These are phyloP conservation scores for Epichloe amarillans DNA, from an alignment of 2,329 filamentous ascomycete genomes.

Conservation along the genomic window DNA sequence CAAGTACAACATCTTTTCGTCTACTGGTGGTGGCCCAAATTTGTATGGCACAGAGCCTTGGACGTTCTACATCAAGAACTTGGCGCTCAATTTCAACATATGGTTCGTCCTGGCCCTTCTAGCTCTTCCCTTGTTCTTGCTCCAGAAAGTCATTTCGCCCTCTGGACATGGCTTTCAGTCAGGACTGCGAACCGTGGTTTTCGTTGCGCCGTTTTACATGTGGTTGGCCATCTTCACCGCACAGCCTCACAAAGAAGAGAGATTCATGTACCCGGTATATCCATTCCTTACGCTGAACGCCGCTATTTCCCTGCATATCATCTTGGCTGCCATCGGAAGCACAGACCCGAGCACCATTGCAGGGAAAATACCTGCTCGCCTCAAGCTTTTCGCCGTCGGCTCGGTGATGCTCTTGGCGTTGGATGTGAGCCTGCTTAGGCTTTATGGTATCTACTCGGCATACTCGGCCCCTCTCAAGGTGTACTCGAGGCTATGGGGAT, in stretches of 20 bases:
- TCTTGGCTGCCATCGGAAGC: slow-evolving; percentile 62
- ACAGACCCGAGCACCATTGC: slow-evolving; percentile 51
- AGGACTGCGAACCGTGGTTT: slow-evolving; percentile 61
- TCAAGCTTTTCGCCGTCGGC: slow-evolving; percentile 57
- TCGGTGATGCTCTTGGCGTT: slow-evolving; percentile 49
- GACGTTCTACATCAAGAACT: slow-evolving; percentile 90
- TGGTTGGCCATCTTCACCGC: slow-evolving; percentile 86
- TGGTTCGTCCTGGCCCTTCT: slow-evolving; percentile 76
- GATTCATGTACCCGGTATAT: slow-evolving; percentile 97
- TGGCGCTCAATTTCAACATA: slow-evolving; percentile 86
- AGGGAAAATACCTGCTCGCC: slow-evolving; percentile 56
- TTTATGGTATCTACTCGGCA: slow-evolving; percentile 62
- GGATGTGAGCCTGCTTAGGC: slow-evolving; percentile 55
- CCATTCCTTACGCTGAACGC: slow-evolving; percentile 84
- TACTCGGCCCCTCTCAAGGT: slow-evolving; percentile 71
- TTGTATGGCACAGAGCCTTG: slow-evolving; percentile 94
- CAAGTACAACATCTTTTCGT: slow-evolving; percentile 85
- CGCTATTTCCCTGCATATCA: slow-evolving; percentile 68
- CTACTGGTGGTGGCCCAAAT: slow-evolving; percentile 70
- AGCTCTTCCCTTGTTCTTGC: slow-evolving; percentile 59
- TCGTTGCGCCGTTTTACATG: slow-evolving; percentile 79
- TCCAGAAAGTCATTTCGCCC: slow-evolving; percentile 55
- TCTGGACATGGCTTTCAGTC: slow-evolving; percentile 53
- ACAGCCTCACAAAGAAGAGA: slow-evolving; percentile 94
- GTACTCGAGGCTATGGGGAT: slow-evolving; percentile 53